Base-by-base conservation (phyloP, 176 grass and related monocot species). In the Tillandsia leiboldiana region DNA sequence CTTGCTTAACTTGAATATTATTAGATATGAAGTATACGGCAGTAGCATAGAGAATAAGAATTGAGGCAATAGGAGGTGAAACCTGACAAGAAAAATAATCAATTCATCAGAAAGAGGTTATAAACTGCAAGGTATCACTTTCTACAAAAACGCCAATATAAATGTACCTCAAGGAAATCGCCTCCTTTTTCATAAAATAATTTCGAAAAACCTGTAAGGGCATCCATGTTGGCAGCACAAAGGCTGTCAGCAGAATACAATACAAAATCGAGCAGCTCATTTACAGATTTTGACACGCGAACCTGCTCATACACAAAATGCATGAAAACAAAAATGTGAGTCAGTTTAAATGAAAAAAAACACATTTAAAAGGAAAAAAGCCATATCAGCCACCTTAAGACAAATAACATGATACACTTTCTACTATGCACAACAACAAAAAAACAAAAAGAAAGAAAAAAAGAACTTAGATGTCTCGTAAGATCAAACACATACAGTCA, bases 1-100 rank as follows among this genome's bases (percentile, higher is more conserved):
- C 84, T 83, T 84, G 80, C 5, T 51, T 74, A 69, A 82, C 54
- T 58, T 81, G 69, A 48, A 63, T 48, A 66, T 64, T 61, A 42
- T 20, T 59, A 50, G 48, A 50, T 12, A 69, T 75, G 10, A 82
- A 80, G 66, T 86, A 67, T 49, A 91, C 80, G 29, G 85, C 91
- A 63, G 72, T 72, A 53, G 87, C 80, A 68, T 96, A 96, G 50
- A 96, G 80, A 79, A 67, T 50, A 42, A 96, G 72, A 64, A 96
- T 52, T 48, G 83, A 84, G 69, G 80, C 23, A 48, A 80, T 73
- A 65, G 69, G 66, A 66, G 74, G 65, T 33, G 72, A 86, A 73
- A 83, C 70, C 91, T 96, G 83, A 53, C 48, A 53, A 17, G 67
- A 72, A 53, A 50, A 48, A 65, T 27, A 59, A 53, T 24, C 53